Conservation (phyloP, 2,329 filamentous ascomycete species). For the Metarhizium sp. region DNA sequence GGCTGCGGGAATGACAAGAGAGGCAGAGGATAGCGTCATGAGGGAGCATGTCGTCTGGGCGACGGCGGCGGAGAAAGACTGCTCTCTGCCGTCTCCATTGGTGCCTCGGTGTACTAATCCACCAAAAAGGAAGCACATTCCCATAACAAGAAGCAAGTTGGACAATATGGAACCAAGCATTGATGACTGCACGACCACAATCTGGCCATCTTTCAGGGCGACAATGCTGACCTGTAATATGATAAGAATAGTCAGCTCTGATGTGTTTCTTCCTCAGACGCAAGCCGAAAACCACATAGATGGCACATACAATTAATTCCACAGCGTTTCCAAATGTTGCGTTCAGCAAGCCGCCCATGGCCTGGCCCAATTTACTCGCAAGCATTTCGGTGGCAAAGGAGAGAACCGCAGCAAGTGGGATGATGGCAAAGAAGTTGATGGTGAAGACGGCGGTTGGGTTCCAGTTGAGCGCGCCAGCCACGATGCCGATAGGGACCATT, state of each 20-base stretch:
- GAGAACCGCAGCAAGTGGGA: conserved; percentile 63
- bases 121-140: conserved; percentile 71
- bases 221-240: conserved; percentile 74
- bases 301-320: conserved; percentile 57
- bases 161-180: conserved; percentile 96
- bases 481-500: conserved; percentile 64
- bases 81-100: conserved; percentile 52
- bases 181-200: conserved; percentile 92
- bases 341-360: conserved; percentile 64
- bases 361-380: conserved; percentile 61
- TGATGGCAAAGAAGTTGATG: conserved; percentile 74
- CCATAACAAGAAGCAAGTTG: conserved; percentile 80
- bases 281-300: neutral
- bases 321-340: conserved; percentile 75
- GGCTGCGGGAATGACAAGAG: conserved; percentile 69
- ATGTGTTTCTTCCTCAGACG: neutral
- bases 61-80: conserved; percentile 65
- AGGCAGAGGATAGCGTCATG: conserved; percentile 68
- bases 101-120: conserved; percentile 53
- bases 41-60: conserved; percentile 69
- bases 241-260: neutral
- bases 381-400: conserved; percentile 75
- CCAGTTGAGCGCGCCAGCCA: conserved; percentile 54
- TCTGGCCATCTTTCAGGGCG: conserved; percentile 74
- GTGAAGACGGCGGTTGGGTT: conserved; percentile 59